Conservation (phyloP, 2,329 filamentous ascomycete species). For the Colletotrichum incanum region DNA sequence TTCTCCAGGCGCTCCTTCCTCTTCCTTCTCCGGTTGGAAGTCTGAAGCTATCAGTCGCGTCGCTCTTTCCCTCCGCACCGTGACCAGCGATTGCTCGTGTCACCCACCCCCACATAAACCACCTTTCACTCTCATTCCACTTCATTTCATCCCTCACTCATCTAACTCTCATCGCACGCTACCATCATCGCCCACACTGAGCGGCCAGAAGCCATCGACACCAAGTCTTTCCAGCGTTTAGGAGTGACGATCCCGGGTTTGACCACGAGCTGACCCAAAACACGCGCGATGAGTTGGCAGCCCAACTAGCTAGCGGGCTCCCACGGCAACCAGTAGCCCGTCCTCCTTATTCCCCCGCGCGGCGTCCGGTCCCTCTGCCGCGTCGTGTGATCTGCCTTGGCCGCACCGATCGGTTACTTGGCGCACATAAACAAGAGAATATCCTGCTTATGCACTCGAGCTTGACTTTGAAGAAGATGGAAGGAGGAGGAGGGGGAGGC, state of each 20-base stretch:
- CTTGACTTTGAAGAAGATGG: neutral
- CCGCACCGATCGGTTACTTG: constrained; percentile 39
- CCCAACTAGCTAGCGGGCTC: neutral
- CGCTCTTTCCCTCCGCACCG: neutral
- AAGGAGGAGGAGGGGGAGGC: neutral
- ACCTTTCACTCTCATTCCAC: neutral
- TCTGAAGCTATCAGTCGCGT: neutral
- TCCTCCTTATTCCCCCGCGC: too few relatives aligned
- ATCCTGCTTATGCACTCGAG: constrained; percentile 8
- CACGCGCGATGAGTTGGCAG: neutral
- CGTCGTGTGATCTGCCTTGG: constrained; percentile 41
- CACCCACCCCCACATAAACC: too few relatives aligned
- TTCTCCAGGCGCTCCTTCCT: neutral
- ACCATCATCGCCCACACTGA: neutral
- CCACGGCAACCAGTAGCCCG: too few relatives aligned
- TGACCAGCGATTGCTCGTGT: too few relatives aligned
- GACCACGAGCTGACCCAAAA: neutral
- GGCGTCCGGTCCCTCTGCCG: constrained; percentile 20
- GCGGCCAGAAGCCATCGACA: neutral
- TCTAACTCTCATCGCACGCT: neutral
- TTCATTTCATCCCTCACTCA: neutral
- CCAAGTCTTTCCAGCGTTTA: neutral
- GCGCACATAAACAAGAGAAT: constrained; percentile 26
- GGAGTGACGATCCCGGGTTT: constrained; percentile 11
- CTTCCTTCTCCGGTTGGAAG: neutral